Evolutionary conservation across 2,329 filamentous ascomycete species (phyloP), one percentile per base, ranked within the genome.

Genomic region (Aspergillus hortae): DNA sequence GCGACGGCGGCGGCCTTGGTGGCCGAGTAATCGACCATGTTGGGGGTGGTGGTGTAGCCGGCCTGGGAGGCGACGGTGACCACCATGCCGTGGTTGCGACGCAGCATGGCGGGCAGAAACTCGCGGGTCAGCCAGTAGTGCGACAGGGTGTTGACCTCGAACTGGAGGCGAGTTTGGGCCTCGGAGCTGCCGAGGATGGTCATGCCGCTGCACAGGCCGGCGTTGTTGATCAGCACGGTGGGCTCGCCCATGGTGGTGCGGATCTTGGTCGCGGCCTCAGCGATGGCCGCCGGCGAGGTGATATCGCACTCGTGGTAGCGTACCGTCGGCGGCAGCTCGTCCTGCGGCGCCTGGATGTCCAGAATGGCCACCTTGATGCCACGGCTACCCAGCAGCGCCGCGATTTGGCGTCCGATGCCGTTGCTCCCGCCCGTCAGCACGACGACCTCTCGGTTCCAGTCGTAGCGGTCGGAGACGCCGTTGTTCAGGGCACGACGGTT

Each of bases 351-450:
- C 14, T 62, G 50, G 48, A 71, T 63, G 70, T 92, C 89, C 33
- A 92, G 67, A 2, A 91, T 84, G 0, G 85, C 85, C 32, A 91
- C 85, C 57, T 82, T 87, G 59, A 88, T 76, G 1, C 81, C 82
- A 54, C 73, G 75, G 65, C 85, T 81, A 0, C 83, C 84, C n/a
- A 94, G 75, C 48, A 86, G 67, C 57, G 79, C 77, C 12, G 87
- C 87, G 3, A 90, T 78, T 35, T 80, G 73, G 17, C 80, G 82
- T 12, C 89, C 89, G 62, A 92, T 90, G 0, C 89, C 89, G 51
- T 83, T 82, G 40, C 85, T 84, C 6, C 89, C 89, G 6, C 89
- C 88, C 0, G 89, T 92, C 17, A 92, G 78, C 41, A 91, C 74
- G 2, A 89, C 84, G 46, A 91, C 78, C 72, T 91, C 88, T 47